Evolutionary conservation across 305 asterid species (phyloP), one percentile per base, ranked within the genome.

Genomic region (Solanum hybrid): DNA sequence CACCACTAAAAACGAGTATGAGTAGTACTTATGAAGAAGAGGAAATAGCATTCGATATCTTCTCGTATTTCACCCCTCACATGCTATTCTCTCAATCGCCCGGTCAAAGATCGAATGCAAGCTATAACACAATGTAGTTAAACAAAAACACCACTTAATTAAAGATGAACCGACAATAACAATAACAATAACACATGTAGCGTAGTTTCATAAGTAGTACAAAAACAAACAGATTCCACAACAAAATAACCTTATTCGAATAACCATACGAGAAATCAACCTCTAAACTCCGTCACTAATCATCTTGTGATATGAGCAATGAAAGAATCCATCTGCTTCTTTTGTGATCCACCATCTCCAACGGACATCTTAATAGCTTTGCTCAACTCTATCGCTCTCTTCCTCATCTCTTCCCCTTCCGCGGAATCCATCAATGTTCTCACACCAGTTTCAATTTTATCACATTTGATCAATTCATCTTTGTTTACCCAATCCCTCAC

Each of bases 391-490:
- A 27, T 15, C 0, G 26, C 86, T 5, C 71, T 81, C 26, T 81
- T 32, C 26, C 37, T 81, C 71, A 81, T 81, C 69, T 26, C 86
- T 81, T 81, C 71, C 10, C 86, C 86, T 14, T 26, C 86, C 32
- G 15, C 2, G 2, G 86, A 81, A 81, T 42, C 22, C 71, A 81
- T 81, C 71, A 81, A 81, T 26, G 37, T 40, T 27, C 5, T 81
- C 15, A 81, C 24, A 7, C 36, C 66, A 24, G 15, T 38, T 80
- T 38, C 86, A 26, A 80, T 80, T 38, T 4, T 13, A 13, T 80
- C 19, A 7, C 35, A 8, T 24, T 7, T 80, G 35, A 38, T 31
- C 8, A 80, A 7, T 38, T 37, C 86, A 24, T 80, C 66, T 26
- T 3, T 38, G 1, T 38, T 51, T 7, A 3, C 26, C 81, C 81